Evolutionary conservation across 257 asterid genomes (phyloP), one percentile per base, ranked within the genome.

Genomic region (Misopates orontium): DNA sequence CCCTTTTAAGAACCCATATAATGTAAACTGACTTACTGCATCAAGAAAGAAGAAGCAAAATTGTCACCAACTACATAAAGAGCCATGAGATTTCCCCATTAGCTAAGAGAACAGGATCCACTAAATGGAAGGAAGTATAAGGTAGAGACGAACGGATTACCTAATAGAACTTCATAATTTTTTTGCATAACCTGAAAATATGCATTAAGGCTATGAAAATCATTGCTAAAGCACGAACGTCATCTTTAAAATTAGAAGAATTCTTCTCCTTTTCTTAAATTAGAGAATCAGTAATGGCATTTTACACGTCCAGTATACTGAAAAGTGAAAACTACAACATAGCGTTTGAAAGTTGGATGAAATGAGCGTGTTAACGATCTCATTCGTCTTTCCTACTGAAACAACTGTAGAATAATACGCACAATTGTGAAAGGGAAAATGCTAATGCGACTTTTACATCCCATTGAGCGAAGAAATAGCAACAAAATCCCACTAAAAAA

Each of bases 11-110:
- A 87, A 58, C 67, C 97, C 98, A 75, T 80, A 87, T 41, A 93
- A 72, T 28, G 98, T 93, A 78, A 93, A 93, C 81, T 93, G 97
- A 75, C 97, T 89, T 23, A 89, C 98, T 89, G 90, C 81, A 89
- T 31, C 64, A 64, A 71, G 69, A 12, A 48, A 39, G 50, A 60
- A 62, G 50, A 28, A 67, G 1, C 68, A 59, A 41, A 60, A 57
- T 21, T 44, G 76, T 67, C 72, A 71, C 56, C 58, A 54, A 44
- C 20, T 3, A 68, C 56, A 62, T 13, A 62, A 22, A 14, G 44
- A 70, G 24, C 62, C 65, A 75, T 6, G n/a, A 60, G 13, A 7
- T 49, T 60, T 41, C 15, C n/a, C n/a, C 45, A 13, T 18, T 15
- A 45, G 52, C 55, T 18, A 44, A 58, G 59, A 45, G 58, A 64